phyloP scores from a whole-genome alignment of 129 eudicot species.

The Arctium minus region DNA sequence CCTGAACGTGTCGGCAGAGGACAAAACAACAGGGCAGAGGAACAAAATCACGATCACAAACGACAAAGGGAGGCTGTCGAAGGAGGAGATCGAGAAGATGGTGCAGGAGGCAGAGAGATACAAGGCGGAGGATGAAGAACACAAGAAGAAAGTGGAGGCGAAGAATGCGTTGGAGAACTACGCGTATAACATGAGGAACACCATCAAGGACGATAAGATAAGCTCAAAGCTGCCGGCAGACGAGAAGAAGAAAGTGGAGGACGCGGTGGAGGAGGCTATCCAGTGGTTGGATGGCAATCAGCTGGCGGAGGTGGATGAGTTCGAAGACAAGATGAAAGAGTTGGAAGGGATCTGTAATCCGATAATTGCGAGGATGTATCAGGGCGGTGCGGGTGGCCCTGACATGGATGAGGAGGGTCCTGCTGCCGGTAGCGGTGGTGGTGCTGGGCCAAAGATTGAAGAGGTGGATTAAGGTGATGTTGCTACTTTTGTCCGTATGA shows the following conservation, averaged over 20 bases:
- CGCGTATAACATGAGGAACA: not conserved
- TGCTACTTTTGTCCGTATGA: no score
- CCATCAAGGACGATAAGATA: not conserved
- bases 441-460: not conserved
- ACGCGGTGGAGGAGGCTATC: not conserved
- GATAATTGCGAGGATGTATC: not conserved
- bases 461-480: not conserved
- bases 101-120: conserved; percentile 60
- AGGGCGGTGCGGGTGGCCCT: not conserved
- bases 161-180: conserved; percentile 8
- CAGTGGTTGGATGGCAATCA: conserved; percentile 12
- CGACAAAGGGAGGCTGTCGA: conserved; percentile 9
- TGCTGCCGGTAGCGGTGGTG: not conserved
- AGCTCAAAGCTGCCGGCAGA: not conserved
- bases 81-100: conserved; percentile 64
- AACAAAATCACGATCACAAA: conserved; percentile 19
- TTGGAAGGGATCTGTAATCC: not conserved
- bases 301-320: not conserved
- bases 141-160: conserved; percentile 54
- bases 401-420: not conserved
- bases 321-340: not conserved
- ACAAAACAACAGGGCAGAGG: not conserved
- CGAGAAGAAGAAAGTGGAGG: conserved; percentile 15
- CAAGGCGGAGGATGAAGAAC: conserved; percentile 66
- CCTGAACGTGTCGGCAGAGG: conserved; percentile 19